Percentiles rank a stretch among this genome's conserved stretches.
These are phyloP conservation scores for Gossypium gossypioides DNA, from an alignment of 441 rosid genomes.

Conservation along the genomic window DNA sequence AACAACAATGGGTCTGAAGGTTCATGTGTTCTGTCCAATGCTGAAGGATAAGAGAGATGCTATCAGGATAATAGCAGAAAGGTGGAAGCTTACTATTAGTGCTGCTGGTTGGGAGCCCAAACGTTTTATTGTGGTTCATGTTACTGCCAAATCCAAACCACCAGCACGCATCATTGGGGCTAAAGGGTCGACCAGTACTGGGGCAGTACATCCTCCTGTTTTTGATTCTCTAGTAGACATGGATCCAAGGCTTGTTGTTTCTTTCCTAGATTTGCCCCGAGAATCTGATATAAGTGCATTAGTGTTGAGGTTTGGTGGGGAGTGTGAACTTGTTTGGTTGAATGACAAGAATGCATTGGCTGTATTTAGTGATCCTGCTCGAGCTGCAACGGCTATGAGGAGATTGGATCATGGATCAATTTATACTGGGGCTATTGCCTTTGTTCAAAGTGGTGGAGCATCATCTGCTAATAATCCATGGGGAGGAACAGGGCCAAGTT, in stretches of 20 bases:
- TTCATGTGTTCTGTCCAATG: conserved; percentile 94
- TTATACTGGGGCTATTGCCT: conserved; percentile 60
- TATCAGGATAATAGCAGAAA: conserved; percentile 71
- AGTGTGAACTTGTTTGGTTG: conserved; percentile 91
- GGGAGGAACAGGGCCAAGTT: conserved; percentile 42
- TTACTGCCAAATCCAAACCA: conserved; percentile 63
- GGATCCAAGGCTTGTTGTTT: conserved; percentile 94
- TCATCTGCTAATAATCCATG: conserved; percentile 47
- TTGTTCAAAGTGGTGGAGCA: conserved; percentile 38
- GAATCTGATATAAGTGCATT: conserved; percentile 81
- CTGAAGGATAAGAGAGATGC: conserved; percentile 91
- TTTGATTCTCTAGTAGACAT: conserved; percentile 81
- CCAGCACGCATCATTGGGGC: conserved; percentile 72
- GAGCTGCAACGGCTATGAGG: conserved; percentile 97
- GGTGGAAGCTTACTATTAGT: conserved; percentile 80
- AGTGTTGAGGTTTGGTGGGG: conserved; percentile 90
- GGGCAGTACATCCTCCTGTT: conserved; percentile 40
- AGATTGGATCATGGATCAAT: conserved; percentile 89
- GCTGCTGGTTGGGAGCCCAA: conserved; percentile 97
- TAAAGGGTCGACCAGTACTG: conserved; percentile 44
- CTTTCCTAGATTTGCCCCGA: conserved; percentile 84
- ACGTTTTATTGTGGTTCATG: conserved; percentile 73
- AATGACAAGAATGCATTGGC: conserved; percentile 96
- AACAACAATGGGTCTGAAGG: conserved; percentile 48
- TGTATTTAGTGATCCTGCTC: conserved; percentile 79